A percentile compares a stretch with the other conserved stretches of the same genome.
phyloP scores from a whole-genome alignment of 2,329 filamentous ascomycete genomes.

The Epichloe scottii region DNA sequence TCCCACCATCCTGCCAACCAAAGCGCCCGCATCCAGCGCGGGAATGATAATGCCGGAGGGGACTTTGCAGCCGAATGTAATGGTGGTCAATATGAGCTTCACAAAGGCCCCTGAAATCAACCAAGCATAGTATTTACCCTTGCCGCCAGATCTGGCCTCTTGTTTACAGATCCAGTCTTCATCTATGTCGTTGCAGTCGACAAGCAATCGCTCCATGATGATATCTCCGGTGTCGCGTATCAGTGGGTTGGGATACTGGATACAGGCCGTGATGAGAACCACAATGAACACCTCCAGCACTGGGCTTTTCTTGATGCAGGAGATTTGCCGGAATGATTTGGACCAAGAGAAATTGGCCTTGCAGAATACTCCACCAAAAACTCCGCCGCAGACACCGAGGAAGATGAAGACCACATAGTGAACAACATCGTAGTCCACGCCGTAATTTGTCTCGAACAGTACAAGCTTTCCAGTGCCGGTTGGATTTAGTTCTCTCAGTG shows the following conservation, averaged over 20 bases:
- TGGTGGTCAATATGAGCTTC: slow-evolving; percentile 42
- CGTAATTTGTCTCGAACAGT: slow-evolving; percentile 48
- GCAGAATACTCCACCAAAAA: slow-evolving; percentile 48
- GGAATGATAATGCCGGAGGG: slow-evolving; percentile 50
- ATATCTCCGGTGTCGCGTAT: slow-evolving; percentile 42
- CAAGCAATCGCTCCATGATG: slow-evolving; percentile 42
- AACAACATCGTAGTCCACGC: slow-evolving; percentile 37
- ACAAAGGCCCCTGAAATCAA: slow-evolving; percentile 39
- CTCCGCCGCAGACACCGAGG: slow-evolving; percentile 42
- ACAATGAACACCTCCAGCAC: slow-evolving; percentile 44
- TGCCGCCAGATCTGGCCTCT: slow-evolving; percentile 25
- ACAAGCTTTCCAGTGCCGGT: slow-evolving; percentile 47
- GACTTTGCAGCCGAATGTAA: slow-evolving; percentile 48
- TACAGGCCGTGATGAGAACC: slow-evolving; percentile 36
- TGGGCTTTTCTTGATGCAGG: slow-evolving; percentile 40
- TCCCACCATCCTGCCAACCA: slow-evolving; percentile 43
- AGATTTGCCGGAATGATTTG: slow-evolving; percentile 37
- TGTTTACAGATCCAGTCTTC: slow-evolving; percentile 37
- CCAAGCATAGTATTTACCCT: slow-evolving; percentile 32
- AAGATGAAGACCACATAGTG: slow-evolving; percentile 46
- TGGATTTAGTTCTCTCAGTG: slow-evolving; percentile 44
- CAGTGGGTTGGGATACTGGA: slow-evolving; percentile 44
- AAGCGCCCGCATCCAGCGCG: slow-evolving; percentile 41
- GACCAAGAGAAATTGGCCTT: slow-evolving; percentile 45
- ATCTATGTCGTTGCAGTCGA: slow-evolving; percentile 33